These are phyloP conservation scores for Astrephomene gubernaculifera DNA, from an alignment of 139 green algal species.

Conservation along the genomic window DNA sequence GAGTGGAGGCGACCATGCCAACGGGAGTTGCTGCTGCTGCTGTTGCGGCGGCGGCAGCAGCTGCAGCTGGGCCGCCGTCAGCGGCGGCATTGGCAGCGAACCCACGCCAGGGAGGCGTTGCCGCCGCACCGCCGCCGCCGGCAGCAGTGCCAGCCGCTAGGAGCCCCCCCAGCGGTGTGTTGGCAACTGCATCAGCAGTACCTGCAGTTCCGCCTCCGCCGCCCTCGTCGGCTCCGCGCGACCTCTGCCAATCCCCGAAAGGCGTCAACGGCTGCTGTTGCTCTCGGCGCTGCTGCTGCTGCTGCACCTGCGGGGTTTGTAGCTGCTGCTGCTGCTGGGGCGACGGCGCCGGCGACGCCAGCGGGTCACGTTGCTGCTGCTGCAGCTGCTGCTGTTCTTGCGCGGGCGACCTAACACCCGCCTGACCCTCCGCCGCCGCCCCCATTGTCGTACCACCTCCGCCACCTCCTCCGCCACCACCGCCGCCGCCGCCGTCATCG, in stretches of 20 bases:
- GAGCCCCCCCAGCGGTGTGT: neutral
- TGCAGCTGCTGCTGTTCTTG: neutral
- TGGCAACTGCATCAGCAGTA: no score
- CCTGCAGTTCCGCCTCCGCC: neutral
- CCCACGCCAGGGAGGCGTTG: constrained; percentile 14
- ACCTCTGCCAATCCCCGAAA: neutral
- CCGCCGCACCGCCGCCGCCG: neutral
- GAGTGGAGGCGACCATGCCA: neutral
- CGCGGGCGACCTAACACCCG: neutral
- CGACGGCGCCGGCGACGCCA: neutral
- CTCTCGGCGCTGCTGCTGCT: neutral
- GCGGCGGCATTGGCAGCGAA: neutral
- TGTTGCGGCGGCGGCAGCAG: neutral
- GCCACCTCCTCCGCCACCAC: neutral
- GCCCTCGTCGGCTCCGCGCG: no score
- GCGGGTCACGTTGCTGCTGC: no score
- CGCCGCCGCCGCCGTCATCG: neutral
- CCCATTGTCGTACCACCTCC: neutral
- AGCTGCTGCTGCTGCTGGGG: neutral
- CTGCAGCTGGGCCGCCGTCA: neutral
- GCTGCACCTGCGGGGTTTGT: neutral
- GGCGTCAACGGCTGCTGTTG: neutral
- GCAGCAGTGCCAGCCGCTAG: neutral
- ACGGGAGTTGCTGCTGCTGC: neutral
- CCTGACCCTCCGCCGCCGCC: neutral